These are phyloP conservation scores for Ricinus communis DNA, from an alignment of 345 rosid genomes.

Conservation along the genomic window DNA sequence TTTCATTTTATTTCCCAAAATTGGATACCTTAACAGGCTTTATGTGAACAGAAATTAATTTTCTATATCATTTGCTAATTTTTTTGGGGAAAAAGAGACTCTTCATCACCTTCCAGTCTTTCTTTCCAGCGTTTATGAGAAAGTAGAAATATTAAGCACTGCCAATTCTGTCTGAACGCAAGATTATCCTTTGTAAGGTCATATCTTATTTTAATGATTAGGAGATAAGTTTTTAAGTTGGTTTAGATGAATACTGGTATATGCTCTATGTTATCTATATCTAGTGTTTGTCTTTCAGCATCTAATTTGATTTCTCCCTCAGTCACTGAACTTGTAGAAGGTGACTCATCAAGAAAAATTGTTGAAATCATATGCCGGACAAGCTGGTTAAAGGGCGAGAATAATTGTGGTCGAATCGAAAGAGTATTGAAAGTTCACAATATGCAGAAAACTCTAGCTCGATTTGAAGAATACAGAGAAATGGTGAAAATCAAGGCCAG, in stretches of 20 bases:
- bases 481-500: conserved; percentile 79
- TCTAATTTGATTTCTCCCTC: conserved; percentile 25
- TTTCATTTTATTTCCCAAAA: too few relatives aligned
- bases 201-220: too few relatives aligned
- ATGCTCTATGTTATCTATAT: too few relatives aligned
- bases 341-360: conserved; percentile 95
- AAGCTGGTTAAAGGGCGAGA: conserved; percentile 88
- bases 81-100: too few relatives aligned
- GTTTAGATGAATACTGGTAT: too few relatives aligned
- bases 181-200: not conserved
- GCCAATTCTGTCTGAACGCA: not conserved
- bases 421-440: conserved; percentile 92
- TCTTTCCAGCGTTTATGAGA: not conserved
- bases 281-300: conserved; percentile 4
- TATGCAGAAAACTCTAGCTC: conserved; percentile 87
- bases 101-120: too few relatives aligned
- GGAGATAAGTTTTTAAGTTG: too few relatives aligned
- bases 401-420: conserved; percentile 83
- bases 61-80: too few relatives aligned
- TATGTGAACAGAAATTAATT: too few relatives aligned
- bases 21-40: too few relatives aligned
- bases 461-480: conserved; percentile 92
- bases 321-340: conserved; percentile 98
- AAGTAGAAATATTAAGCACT: too few relatives aligned
- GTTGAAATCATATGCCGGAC: conserved; percentile 94